Conservation (phyloP, 805 yeast species). For the Candida takata region DNA sequence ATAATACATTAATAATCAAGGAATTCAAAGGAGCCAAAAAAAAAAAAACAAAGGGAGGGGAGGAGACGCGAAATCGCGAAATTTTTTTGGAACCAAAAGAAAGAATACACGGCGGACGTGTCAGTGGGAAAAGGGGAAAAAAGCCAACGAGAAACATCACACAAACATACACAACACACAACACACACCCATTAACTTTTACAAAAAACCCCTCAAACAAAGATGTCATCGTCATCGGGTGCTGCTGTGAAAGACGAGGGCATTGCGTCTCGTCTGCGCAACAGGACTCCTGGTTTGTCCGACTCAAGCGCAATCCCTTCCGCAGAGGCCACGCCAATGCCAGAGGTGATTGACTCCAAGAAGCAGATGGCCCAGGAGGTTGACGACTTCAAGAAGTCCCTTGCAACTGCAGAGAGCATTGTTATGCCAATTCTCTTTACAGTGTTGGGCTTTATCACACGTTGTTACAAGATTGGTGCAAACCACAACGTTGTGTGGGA, state of each 20-base stretch:
- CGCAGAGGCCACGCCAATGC: not conserved
- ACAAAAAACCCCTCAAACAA: not conserved
- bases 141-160: too few relatives aligned
- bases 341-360: slow-evolving; percentile 12
- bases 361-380: slow-evolving; percentile 14
- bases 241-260: slow-evolving; percentile 7
- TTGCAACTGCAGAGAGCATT: slow-evolving; percentile 22
- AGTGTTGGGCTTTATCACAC: slow-evolving; percentile 56
- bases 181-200: not conserved
- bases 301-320: not conserved
- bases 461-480: slow-evolving; percentile 69
- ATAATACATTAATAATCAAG: too few relatives aligned
- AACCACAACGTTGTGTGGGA: slow-evolving; percentile 89
- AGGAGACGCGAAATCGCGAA: too few relatives aligned
- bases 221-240: slow-evolving; percentile 4
- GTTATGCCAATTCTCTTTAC: slow-evolving; percentile 65
- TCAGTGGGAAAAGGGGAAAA: too few relatives aligned
- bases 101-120: too few relatives aligned
- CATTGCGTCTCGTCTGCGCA: slow-evolving; percentile 17
- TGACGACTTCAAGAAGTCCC: slow-evolving; percentile 17
- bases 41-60: too few relatives aligned
- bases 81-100: too few relatives aligned
- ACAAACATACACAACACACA: slow-evolving; percentile 1
- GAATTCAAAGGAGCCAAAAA: too few relatives aligned
- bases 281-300: slow-evolving; percentile 9